A percentile compares a stretch with the other conserved stretches of the same genome.
Evolutionary conservation across 2,329 filamentous ascomycete species (phyloP).

Genomic region (Ophiostoma triangulosporum): DNA sequence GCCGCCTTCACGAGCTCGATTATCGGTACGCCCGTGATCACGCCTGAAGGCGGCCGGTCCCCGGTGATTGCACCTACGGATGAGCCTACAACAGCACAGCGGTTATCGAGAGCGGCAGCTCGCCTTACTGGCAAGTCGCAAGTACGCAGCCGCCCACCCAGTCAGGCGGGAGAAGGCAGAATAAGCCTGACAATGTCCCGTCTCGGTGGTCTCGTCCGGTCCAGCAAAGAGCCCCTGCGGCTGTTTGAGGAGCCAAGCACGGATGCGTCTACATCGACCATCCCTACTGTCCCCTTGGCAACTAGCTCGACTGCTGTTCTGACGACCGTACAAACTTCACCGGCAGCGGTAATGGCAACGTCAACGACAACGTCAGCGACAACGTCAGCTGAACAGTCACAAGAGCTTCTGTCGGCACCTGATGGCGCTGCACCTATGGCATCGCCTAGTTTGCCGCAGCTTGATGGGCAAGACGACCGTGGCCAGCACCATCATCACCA

Average conservation of each 20-base stretch:
- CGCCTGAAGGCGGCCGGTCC: slow-evolving; percentile 19
- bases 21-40: slow-evolving; percentile 24
- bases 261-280: slow-evolving; percentile 15
- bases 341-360: background rate
- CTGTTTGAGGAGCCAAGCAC: slow-evolving; percentile 16
- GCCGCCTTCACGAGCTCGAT: slow-evolving; percentile 32
- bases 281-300: background rate
- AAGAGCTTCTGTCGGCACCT: background rate
- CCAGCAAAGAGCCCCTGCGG: slow-evolving; percentile 35
- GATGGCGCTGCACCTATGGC: background rate
- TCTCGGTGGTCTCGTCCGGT: slow-evolving; percentile 36
- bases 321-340: background rate
- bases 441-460: background rate
- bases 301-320: background rate
- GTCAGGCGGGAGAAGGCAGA: slow-evolving; percentile 44
- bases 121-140: slow-evolving; percentile 30
- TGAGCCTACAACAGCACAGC: slow-evolving; percentile 35
- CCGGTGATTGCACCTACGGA: slow-evolving; percentile 27
- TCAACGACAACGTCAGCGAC: background rate
- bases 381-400: background rate
- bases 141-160: slow-evolving; percentile 40
- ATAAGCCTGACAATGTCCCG: slow-evolving; percentile 44
- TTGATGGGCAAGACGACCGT: slow-evolving; percentile 3
- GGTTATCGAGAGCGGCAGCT: slow-evolving; percentile 44
- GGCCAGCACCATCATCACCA: slow-evolving; percentile 12